Conservation (phyloP, 768 basidiomycete genomes). For the Macrolepiota albuminosa region DNA sequence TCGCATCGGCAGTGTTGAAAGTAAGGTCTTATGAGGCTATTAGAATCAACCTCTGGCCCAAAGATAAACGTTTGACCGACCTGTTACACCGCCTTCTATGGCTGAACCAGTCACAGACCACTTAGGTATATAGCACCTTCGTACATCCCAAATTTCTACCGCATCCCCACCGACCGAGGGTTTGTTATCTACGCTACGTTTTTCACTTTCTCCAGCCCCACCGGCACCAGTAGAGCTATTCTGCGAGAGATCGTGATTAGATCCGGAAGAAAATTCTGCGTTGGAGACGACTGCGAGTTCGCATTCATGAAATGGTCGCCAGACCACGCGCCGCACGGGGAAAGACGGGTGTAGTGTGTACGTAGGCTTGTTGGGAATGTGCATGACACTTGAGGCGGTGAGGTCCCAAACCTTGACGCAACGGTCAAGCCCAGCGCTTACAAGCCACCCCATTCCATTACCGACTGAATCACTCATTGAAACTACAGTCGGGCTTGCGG, state of each 20-base stretch:
- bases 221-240: constrained; percentile 11
- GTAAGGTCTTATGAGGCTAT: constrained; percentile 45
- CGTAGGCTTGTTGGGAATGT: constrained; percentile 57
- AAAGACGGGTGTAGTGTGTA: constrained; percentile 74
- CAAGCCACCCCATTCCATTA: constrained; percentile 63
- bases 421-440: constrained; percentile 74
- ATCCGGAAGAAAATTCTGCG: constrained; percentile 37
- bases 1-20: constrained; percentile 65
- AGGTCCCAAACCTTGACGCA: constrained; percentile 85
- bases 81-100: constrained; percentile 70
- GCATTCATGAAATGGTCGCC: constrained; percentile 75
- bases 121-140: constrained; percentile 77
- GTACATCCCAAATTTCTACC: constrained; percentile 84
- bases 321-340: constrained; percentile 67
- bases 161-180: constrained; percentile 40
- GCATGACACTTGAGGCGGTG: constrained; percentile 37
- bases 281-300: constrained; percentile 74
- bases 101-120: constrained; percentile 67
- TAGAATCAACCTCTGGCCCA: not conserved
- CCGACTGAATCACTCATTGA: constrained; percentile 20
- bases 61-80: constrained; percentile 29
- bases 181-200: constrained; percentile 8
- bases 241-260: constrained; percentile 16
- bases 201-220: constrained; percentile 6
- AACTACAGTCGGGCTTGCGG: constrained; percentile 6